Base-by-base conservation (phyloP, 164 flowering plant genomes). In the Umbilicus rupestris region DNA sequence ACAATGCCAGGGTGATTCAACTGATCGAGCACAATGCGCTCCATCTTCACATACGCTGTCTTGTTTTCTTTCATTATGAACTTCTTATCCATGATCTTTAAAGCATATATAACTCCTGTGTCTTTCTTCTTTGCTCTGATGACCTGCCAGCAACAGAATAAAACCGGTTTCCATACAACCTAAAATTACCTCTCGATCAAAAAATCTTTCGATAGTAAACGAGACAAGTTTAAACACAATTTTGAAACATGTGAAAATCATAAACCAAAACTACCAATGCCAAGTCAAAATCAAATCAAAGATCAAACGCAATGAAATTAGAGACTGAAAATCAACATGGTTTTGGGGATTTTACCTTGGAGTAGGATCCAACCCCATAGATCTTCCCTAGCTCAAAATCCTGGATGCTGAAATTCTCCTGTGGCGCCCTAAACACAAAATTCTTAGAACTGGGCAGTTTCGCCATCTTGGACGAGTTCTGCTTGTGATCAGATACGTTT, bases 61-160 rank as follows among this genome's bases (percentile, higher is more conserved):
- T 95, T 95, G 69, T 95, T 95, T 81, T 92, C 99, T 79, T 95
- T 95, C 35, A 97, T 87, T 62, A 95, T 95, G 81, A 95, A 95
- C 72, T 95, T 88, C 70, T 95, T 95, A 79, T 95, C 98, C 99
- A 95, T 95, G 66, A 92, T 92, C 87, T 95, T 95, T 87, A 95
- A 80, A 45, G 99, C 99, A 82, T 95, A 95, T 2, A 92, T 80
- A 66, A 70, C 78, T 66, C 98, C 97, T 12, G 97, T 81, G 63
- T 92, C 97, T 76, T 86, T 95, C 85, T 95, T 95, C 81, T 76
- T 92, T 41, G 98, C 96, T 75, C 90, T 81, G 62, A 95, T 94
- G 72, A 95, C 99, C 99, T 95, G 81, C 49, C 22, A 66, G 9
- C 65, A 39, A 37, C 20, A 62, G 29, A 22, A 1, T 7, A 55